Base-by-base conservation (phyloP, 2,329 filamentous ascomycete species). In the Dichotomopilus funicola region DNA sequence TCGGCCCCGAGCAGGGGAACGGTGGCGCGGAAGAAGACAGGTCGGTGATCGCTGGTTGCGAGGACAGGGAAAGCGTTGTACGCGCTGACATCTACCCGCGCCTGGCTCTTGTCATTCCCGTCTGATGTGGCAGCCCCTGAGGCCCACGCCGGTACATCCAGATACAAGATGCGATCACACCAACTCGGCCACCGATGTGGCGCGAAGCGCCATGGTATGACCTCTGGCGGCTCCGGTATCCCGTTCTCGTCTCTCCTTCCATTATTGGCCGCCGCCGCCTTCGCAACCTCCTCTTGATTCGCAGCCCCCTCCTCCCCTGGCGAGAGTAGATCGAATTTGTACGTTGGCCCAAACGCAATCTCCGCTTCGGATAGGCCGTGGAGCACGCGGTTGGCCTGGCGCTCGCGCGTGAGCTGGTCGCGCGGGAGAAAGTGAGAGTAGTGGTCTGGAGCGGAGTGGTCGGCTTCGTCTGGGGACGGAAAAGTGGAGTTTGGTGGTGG, bases 141-240 rank as follows among this genome's bases (percentile, higher is more conserved):
- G 8, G 4, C 8, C 78, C 80, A 84, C 27, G 70, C 69, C 19
- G 80, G 82, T 27, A 79, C 72, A 51, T 87, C 81, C 3, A 92
- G 75, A 70, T 85, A 97, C 19, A 97, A 75, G 19, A 97, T 86
- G 3, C 94, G 83, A 70, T 97, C 94, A 65, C 91, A 96, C 94
- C 92, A 97, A 65, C 86, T 86, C 1, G 94, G 91, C 79, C 89
- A 95, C 46, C 94, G 85, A 68, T 95, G 88, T 55, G 77, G 75
- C 6, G 91, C 88, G 81, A 91, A 96, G 36, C 76, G 72, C 85
- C 87, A 92, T 9, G 75, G 72, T 4, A 78, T 71, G 2, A 73
- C 66, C 19, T 27, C 19, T 27, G 19, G 19, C 19, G 2, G 19
- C 19, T 27, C 19, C 19, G 19, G 19, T 27, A 27, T 67, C 45